Base-by-base conservation (phyloP, 306 rosid species). In the Herpetospermum pedunculosum region DNA sequence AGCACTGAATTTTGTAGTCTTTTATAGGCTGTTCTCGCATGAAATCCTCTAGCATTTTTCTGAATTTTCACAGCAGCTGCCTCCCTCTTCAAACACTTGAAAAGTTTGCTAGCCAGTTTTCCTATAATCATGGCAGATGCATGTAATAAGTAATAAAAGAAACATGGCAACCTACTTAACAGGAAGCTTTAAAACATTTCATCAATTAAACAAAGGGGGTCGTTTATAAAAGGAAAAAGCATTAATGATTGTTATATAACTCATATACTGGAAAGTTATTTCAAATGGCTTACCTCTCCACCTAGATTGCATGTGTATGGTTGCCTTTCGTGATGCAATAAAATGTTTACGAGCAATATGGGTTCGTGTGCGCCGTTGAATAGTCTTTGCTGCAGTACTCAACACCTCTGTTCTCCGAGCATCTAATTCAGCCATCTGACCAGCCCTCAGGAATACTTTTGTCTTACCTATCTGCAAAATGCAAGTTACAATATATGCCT, bases 381-480 rank as follows among this genome's bases (percentile, higher is more conserved):
- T 85, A 70, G 83, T 81, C 86, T 88, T 94, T 64, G 98, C 98
- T 8, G 97, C 98, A 65, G 3, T 72, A 76, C 92, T 83, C 40
- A 94, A 91, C 78, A 89, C 89, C 81, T 86, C 88, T 48, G 98
- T 83, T 84, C 98, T 89, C 37, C 86, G 75, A 76, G 97, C 96
- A 77, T 94, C 98, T 79, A 94, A 77, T 78, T 94, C 98, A 41
- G 98, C 98, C 98, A 94, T 94, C 86, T 94, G 98, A 78, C 98
- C 98, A 44, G 98, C 98, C 79, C 98, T 89, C 25, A 94, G 87
- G 85, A 94, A 94, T 55, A 94, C 77, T 84, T 94, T 94, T 76
- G 98, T 91, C 87, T 85, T 85, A 69, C 98, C 98, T 79, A 94
- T 88, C 98, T 94, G 82, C 87, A 81, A 80, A 48, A 80, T 41